Evolutionary conservation across 352 stramenopile species (phyloP).

Genomic region (Phytophthora fragariae): DNA sequence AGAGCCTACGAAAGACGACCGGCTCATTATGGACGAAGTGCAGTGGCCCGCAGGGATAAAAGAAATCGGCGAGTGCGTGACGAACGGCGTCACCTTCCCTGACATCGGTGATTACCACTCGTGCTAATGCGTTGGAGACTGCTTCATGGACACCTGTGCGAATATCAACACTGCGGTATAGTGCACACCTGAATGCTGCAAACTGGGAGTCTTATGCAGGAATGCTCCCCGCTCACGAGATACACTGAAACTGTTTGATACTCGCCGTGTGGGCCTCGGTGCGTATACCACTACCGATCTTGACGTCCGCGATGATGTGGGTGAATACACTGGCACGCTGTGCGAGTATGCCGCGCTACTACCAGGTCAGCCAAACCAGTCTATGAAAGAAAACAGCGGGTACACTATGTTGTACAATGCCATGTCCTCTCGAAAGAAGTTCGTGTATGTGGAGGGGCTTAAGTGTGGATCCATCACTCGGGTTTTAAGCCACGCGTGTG

Average conservation of each 20-base stretch:
- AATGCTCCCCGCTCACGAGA: neutral
- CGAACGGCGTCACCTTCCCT: too few species aligned
- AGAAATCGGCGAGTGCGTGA: too few species aligned
- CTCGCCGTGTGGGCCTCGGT: neutral
- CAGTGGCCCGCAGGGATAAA: too few species aligned
- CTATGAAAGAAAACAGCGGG: constrained; percentile 11
- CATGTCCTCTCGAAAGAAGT: neutral
- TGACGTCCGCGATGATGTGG: constrained; percentile 1
- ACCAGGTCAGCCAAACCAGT: constrained; percentile 1
- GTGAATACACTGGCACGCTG: constrained; percentile 4
- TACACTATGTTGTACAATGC: constrained; percentile 9
- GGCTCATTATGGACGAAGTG: too few species aligned
- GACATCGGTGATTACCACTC: too few species aligned
- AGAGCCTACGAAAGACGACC: too few species aligned
- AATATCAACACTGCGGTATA: neutral
- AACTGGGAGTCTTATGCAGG: constrained; percentile 11
- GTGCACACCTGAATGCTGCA: constrained; percentile 4
- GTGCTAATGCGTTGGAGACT: neutral
- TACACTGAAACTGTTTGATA: constrained; percentile 11
- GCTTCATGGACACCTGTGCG: constrained; percentile 4
- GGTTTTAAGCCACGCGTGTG: constrained; percentile 4
- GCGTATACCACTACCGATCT: constrained; percentile 1
- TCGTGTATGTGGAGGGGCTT: constrained; percentile 12
- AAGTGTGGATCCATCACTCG: neutral
- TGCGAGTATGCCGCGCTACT: neutral